Percentiles rank a stretch among this genome's conserved stretches.
phyloP scores from a whole-genome alignment of 1,139 yeast species.

The Suhomyces taliae region DNA sequence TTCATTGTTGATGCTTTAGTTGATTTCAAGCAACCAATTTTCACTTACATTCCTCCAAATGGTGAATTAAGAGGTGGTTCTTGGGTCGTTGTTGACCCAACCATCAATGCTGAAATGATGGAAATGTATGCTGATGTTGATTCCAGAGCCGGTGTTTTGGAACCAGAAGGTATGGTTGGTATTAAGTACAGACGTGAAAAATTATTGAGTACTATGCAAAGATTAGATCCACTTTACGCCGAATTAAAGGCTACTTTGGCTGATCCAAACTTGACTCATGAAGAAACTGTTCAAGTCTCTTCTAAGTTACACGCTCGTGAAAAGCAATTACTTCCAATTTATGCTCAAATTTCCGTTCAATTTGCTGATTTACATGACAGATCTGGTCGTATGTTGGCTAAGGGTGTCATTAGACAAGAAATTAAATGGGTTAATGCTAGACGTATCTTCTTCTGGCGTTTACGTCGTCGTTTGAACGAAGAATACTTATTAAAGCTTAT shows the following conservation, averaged over 20 bases:
- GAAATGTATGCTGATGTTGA: constrained; percentile 98
- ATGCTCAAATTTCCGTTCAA: constrained; percentile 89
- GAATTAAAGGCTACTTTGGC: constrained; percentile 61
- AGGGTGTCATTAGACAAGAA: constrained; percentile 85
- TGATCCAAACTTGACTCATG: constrained; percentile 53
- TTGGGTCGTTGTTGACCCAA: constrained; percentile 99
- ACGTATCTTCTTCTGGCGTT: constrained; percentile 98
- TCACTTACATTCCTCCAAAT: constrained; percentile 94
- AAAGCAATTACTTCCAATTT: constrained; percentile 76
- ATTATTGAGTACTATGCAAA: constrained; percentile 81
- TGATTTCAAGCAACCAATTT: constrained; percentile 93
- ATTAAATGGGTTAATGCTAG: constrained; percentile 85
- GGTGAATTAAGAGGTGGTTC: constrained; percentile 99
- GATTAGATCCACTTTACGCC: constrained; percentile 78
- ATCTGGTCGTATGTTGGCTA: constrained; percentile 95
- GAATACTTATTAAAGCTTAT: constrained; percentile 81
- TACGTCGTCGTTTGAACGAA: constrained; percentile 93
- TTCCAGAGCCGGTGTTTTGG: constrained; percentile 97
- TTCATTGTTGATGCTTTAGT: constrained; percentile 95
- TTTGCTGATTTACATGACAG: constrained; percentile 98
- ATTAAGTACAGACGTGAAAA: constrained; percentile 95
- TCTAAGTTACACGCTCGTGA: constrained; percentile 77
- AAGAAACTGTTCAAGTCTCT: constrained; percentile 65
- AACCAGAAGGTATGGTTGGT: constrained; percentile 99
- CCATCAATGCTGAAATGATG: constrained; percentile 95